Percentiles rank a stretch among this genome's conserved stretches.
These are phyloP conservation scores for Orbilia quercus DNA, from an alignment of 2,329 filamentous ascomycete species.

Conservation along the genomic window DNA sequence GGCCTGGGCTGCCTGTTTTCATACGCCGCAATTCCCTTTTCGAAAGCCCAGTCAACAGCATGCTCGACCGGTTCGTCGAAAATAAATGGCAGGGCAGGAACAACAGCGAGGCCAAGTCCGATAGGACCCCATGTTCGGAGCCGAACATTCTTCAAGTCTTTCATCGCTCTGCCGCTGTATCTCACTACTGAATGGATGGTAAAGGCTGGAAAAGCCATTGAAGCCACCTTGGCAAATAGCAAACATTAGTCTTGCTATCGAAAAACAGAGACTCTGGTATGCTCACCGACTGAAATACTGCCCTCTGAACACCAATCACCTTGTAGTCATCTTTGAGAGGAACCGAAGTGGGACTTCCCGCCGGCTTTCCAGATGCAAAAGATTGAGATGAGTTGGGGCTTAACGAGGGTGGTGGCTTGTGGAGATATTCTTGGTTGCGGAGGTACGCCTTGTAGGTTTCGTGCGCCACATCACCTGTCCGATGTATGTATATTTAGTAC, in stretches of 20 bases:
- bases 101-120: constrained; percentile 79
- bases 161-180: constrained; percentile 88
- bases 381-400: constrained; percentile 40
- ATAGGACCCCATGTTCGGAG: constrained; percentile 90
- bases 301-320: constrained; percentile 89
- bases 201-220: constrained; percentile 92
- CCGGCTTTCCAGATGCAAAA: constrained; percentile 34
- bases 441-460: constrained; percentile 96
- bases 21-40: constrained; percentile 79
- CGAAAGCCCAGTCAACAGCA: constrained; percentile 89
- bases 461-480: constrained; percentile 79
- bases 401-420: constrained; percentile 68
- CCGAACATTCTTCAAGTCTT: constrained; percentile 78
- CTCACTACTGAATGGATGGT: constrained; percentile 93
- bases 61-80: constrained; percentile 95
- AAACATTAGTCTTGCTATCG: not conserved
- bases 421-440: constrained; percentile 79
- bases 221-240: constrained; percentile 71
- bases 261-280: not conserved
- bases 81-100: constrained; percentile 83
- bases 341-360: constrained; percentile 63
- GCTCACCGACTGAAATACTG: constrained; percentile 76
- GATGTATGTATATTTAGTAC: not conserved
- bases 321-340: constrained; percentile 88
- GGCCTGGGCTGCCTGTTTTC: constrained; percentile 66